Base-by-base conservation (phyloP, 2,329 filamentous ascomycete species). In the Colletotrichum spaethianum region DNA sequence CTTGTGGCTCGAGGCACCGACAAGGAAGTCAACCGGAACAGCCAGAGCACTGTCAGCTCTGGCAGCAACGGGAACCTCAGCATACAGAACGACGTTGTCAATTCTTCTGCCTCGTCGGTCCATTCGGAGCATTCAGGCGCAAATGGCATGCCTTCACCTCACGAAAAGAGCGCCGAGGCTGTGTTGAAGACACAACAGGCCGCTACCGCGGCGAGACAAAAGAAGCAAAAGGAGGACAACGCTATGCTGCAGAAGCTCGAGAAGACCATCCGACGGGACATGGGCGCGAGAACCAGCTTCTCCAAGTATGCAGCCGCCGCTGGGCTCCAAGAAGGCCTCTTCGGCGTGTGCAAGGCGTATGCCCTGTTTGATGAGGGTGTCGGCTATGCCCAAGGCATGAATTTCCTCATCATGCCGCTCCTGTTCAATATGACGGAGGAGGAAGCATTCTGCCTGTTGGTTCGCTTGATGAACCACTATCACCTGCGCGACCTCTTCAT, bases 371-470 rank as follows among this genome's bases (percentile, higher is more conserved):
- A 99, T 78, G 95, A 98, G 78, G 93, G 88, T 9, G 96, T 99
- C 44, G 96, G 96, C 40, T 99, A 99, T 81, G 96, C 97, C 0
- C 96, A 99, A 82, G 96, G 96, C 79, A 98, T 99, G 93, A 99
- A 98, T 80, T 99, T 99, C 79, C 90, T 99, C 72, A 93, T 95
- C 60, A 98, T 98, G 95, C 96, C 97, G 31, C 82, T 99, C 23
- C 86, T 99, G 1, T 98, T 99, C 84, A 98, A 98, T 80, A 98
- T 98, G 95, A 93, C 95, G 2, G 96, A 98, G 83, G 95, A 97
- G 79, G 96, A 99, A 83, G 96, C 96, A 0, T 99, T 99, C 79
- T 96, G 94, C 77, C 86, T 99, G 23, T 89, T 99, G 33, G 95
- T 98, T 23, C 92, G 94, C 75, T 84, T 99, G 65, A 99, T 99